These are phyloP conservation scores for Asclepias syriaca DNA, from an alignment of 257 asterid genomes.

Conservation along the genomic window DNA sequence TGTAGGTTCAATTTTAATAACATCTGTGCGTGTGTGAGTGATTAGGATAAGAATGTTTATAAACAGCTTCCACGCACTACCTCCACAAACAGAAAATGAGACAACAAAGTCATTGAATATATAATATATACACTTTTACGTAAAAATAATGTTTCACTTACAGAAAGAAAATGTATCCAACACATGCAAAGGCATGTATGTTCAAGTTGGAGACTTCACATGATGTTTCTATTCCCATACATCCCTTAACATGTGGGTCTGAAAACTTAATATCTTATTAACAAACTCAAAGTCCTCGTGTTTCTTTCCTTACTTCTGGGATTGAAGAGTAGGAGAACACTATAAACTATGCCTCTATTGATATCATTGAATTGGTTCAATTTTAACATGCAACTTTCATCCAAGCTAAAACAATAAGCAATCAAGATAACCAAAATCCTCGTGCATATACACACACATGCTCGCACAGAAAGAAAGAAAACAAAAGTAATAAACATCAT, in stretches of 20 bases:
- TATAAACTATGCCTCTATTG: background rate
- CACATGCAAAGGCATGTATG: background rate
- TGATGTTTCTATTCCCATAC: too few species aligned
- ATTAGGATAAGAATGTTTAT: conserved; percentile 5
- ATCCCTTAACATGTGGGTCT: background rate
- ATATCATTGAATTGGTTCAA: background rate
- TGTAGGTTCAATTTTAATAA: conserved; percentile 15
- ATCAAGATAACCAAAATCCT: background rate
- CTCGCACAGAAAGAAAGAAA: background rate
- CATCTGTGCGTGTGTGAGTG: conserved; percentile 28
- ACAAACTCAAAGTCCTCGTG: background rate
- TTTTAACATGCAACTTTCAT: background rate
- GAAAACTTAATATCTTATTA: background rate
- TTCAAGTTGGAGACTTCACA: background rate
- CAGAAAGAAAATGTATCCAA: background rate
- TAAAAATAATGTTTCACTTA: background rate
- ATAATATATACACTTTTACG: background rate
- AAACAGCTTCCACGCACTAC: conserved; percentile 51
- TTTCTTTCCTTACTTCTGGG: background rate
- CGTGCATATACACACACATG: background rate
- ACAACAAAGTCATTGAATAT: too few species aligned
- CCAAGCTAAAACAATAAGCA: background rate
- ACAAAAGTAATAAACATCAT: background rate
- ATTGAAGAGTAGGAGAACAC: background rate
- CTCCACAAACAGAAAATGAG: background rate